Percentiles rank a stretch among this genome's conserved stretches.
Conservation (phyloP, 2,329 filamentous ascomycete genomes). For the Paecilomyces sp. region DNA sequence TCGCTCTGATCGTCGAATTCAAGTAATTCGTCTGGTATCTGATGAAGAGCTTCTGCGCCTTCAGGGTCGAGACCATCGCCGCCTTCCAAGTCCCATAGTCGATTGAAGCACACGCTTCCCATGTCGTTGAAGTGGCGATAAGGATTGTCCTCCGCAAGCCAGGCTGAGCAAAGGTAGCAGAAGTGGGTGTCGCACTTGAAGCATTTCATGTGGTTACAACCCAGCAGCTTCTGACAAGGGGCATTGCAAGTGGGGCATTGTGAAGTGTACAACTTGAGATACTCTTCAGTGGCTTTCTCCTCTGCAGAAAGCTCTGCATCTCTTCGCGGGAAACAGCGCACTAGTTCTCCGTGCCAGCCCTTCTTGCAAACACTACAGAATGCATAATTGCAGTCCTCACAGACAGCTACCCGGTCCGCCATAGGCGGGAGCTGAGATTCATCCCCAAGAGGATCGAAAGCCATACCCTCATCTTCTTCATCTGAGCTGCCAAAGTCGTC, state of each 20-base stretch:
- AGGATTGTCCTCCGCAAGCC: constrained; percentile 72
- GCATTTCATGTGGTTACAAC: constrained; percentile 97
- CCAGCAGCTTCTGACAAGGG: constrained; percentile 81
- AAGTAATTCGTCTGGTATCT: constrained; percentile 32
- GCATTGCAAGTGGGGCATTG: constrained; percentile 82
- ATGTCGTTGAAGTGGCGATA: constrained; percentile 80
- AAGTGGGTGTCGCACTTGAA: constrained; percentile 86
- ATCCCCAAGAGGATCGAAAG: constrained; percentile 37
- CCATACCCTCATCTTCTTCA: constrained; percentile 40
- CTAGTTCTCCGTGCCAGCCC: constrained; percentile 90
- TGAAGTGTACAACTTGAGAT: constrained; percentile 72
- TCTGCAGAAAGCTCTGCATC: constrained; percentile 67
- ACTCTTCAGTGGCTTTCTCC: constrained; percentile 80
- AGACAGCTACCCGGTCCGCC: constrained; percentile 69
- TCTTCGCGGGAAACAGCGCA: constrained; percentile 61
- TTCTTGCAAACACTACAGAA: constrained; percentile 72
- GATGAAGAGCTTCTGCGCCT: constrained; percentile 32
- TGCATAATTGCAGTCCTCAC: constrained; percentile 80
- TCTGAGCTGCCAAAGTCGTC: constrained; percentile 44
- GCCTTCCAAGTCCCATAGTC: constrained; percentile 81
- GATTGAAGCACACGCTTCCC: constrained; percentile 67
- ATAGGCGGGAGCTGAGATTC: constrained; percentile 39
- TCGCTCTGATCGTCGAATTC: constrained; percentile 24
- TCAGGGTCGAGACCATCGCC: constrained; percentile 56
- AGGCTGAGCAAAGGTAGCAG: constrained; percentile 89